phyloP scores from a whole-genome alignment of 2,329 filamentous ascomycete species.

The Microcyclospora pomicola region DNA sequence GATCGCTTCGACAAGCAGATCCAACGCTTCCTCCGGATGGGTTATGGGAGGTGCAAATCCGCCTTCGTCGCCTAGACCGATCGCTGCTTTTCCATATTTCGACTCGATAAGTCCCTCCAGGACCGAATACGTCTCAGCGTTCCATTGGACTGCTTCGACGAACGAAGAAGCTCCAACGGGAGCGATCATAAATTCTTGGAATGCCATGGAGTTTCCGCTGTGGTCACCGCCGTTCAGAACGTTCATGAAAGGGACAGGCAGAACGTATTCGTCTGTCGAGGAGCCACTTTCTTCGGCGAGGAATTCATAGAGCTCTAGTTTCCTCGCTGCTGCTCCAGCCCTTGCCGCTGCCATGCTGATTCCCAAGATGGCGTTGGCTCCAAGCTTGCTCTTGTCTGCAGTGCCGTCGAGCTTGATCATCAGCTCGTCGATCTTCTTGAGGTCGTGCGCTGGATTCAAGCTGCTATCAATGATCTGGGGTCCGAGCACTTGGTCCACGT shows the following conservation, averaged over 20 bases:
- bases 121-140: constrained; percentile 11
- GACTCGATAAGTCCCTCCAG: constrained; percentile 10
- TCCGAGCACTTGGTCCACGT: constrained; percentile 70
- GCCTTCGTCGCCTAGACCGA: constrained; percentile 15
- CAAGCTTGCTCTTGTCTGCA: constrained; percentile 73
- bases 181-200: constrained; percentile 96
- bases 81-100: constrained; percentile 11
- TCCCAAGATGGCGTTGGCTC: constrained; percentile 80
- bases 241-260: constrained; percentile 88
- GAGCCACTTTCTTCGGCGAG: constrained; percentile 72
- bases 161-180: constrained; percentile 28
- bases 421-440: constrained; percentile 76
- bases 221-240: constrained; percentile 58
- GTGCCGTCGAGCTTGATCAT: constrained; percentile 75
- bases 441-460: constrained; percentile 9
- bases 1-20: constrained; percentile 12
- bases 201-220: constrained; percentile 42
- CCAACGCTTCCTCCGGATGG: constrained; percentile 11
- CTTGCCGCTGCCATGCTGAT: constrained; percentile 75
- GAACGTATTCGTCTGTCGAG: constrained; percentile 77
- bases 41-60: constrained; percentile 15
- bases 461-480: constrained; percentile 37
- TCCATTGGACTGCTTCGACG: constrained; percentile 9
- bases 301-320: constrained; percentile 74
- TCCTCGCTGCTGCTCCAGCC: constrained; percentile 79